These are phyloP conservation scores for Pleurozium schreberi DNA, from an alignment of 225 moss, liverwort and hornwort genomes.

Conservation along the genomic window DNA sequence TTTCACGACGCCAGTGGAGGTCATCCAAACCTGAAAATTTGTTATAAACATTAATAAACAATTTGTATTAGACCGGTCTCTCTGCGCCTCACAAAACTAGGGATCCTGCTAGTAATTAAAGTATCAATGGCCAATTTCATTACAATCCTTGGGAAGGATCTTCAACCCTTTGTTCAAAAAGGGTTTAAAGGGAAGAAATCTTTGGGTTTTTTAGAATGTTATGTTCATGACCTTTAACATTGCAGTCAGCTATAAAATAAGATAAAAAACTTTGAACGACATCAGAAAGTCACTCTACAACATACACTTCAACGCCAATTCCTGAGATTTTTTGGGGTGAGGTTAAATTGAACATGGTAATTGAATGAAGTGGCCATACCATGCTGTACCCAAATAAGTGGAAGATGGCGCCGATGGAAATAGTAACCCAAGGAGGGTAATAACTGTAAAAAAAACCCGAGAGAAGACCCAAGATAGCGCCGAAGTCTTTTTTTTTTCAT, in stretches of 20 bases:
- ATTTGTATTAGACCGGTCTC: neutral
- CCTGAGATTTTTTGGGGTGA: neutral
- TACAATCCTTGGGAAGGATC: neutral
- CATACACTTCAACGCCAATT: neutral
- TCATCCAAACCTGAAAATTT: constrained; percentile 25
- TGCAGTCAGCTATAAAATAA: no score
- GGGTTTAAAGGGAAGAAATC: neutral
- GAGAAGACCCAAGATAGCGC: constrained; percentile 25
- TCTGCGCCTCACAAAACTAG: neutral
- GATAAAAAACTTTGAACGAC: neutral
- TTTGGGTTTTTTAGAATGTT: neutral
- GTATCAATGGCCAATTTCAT: neutral
- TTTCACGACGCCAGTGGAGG: neutral
- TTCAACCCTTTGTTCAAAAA: neutral
- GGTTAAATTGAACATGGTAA: neutral
- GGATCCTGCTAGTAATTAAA: neutral
- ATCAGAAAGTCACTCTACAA: neutral
- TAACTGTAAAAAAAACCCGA: constrained; percentile 34
- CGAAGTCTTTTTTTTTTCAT: constrained; percentile 45
- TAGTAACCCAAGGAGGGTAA: constrained; percentile 52
- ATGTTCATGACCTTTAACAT: neutral
- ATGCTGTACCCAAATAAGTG: constrained; percentile 52
- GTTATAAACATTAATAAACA: neutral
- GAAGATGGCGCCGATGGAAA: constrained; percentile 22
- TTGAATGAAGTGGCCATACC: neutral